These are phyloP conservation scores for Phialophora chinensis DNA, from an alignment of 2,329 filamentous ascomycete species.

Conservation along the genomic window DNA sequence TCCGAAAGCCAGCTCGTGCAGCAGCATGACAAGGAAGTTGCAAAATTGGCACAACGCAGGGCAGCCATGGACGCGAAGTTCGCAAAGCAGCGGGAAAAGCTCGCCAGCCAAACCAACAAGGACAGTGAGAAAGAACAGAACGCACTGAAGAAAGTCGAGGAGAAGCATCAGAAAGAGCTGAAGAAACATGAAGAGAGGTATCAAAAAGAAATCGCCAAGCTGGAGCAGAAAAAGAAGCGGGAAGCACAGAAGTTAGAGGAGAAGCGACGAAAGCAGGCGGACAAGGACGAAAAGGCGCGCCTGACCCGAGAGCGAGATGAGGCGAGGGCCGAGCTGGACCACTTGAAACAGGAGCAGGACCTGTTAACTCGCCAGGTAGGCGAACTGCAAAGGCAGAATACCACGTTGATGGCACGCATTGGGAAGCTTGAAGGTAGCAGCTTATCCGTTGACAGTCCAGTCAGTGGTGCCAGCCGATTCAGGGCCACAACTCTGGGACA, in stretches of 20 bases:
- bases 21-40: slow-evolving; percentile 51
- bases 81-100: slow-evolving; percentile 44
- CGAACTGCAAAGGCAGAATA: slow-evolving; percentile 65
- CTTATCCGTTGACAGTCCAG: slow-evolving; percentile 16
- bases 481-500: slow-evolving; percentile 27
- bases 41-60: slow-evolving; percentile 51
- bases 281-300: slow-evolving; percentile 51
- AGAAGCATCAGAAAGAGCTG: slow-evolving; percentile 42
- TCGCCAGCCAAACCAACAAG: slow-evolving; percentile 29
- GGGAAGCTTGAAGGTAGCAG: slow-evolving; percentile 47
- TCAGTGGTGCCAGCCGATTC: slow-evolving; percentile 14
- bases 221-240: slow-evolving; percentile 51
- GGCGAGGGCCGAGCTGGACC: slow-evolving; percentile 55
- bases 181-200: slow-evolving; percentile 42
- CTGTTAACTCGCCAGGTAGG: slow-evolving; percentile 52
- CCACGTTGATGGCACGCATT: slow-evolving; percentile 53
- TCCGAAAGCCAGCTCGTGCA: slow-evolving; percentile 30
- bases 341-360: slow-evolving; percentile 56
- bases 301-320: slow-evolving; percentile 52
- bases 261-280: slow-evolving; percentile 45
- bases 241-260: slow-evolving; percentile 49
- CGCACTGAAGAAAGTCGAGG: slow-evolving; percentile 40
- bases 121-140: slow-evolving; percentile 38
- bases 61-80: slow-evolving; percentile 48
- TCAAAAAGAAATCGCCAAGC: slow-evolving; percentile 48